These are phyloP conservation scores for Verticillium klebahnii DNA, from an alignment of 2,329 filamentous ascomycete genomes.

Conservation along the genomic window DNA sequence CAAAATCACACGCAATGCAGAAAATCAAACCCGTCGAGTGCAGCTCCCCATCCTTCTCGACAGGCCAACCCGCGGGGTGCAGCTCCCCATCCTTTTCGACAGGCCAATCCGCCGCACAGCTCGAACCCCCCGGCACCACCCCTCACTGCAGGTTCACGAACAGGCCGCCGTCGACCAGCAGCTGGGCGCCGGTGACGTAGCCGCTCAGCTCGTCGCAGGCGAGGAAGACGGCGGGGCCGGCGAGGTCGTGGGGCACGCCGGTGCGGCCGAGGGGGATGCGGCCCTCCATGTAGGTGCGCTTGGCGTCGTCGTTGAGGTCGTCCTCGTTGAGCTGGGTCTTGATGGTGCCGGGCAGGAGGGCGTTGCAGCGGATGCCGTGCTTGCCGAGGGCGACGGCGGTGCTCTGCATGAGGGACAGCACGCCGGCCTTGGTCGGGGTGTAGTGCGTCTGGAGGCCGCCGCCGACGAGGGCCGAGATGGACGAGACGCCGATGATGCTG, in stretches of 20 bases:
- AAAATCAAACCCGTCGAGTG: too few species aligned
- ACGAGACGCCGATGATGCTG: slow-evolving; percentile 72
- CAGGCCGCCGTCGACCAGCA: slow-evolving; percentile 82
- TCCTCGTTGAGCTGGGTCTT: slow-evolving; percentile 80
- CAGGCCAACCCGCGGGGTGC: too few species aligned
- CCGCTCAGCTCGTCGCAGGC: slow-evolving; percentile 73
- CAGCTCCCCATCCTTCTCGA: too few species aligned
- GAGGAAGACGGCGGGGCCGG: slow-evolving; percentile 80
- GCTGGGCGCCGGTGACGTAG: slow-evolving; percentile 77
- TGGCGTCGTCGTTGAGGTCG: slow-evolving; percentile 68
- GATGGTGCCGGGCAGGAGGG: slow-evolving; percentile 77
- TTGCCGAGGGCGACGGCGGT: slow-evolving; percentile 73
- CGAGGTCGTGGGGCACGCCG: slow-evolving; percentile 70
- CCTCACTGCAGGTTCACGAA: slow-evolving; percentile 78
- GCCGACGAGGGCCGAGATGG: slow-evolving; percentile 71
- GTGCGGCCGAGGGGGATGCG: slow-evolving; percentile 74
- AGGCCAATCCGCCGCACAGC: too few species aligned
- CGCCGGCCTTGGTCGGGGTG: slow-evolving; percentile 82
- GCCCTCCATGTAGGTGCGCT: slow-evolving; percentile 74
- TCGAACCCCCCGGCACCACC: too few species aligned
- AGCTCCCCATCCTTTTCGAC: too few species aligned
- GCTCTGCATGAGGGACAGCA: slow-evolving; percentile 78
- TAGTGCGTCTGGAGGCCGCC: slow-evolving; percentile 79
- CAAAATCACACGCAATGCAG: too few species aligned
- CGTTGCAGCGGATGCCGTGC: slow-evolving; percentile 77